Base-by-base conservation (phyloP, 768 basidiomycete species). In the Termitomyces sp. region DNA sequence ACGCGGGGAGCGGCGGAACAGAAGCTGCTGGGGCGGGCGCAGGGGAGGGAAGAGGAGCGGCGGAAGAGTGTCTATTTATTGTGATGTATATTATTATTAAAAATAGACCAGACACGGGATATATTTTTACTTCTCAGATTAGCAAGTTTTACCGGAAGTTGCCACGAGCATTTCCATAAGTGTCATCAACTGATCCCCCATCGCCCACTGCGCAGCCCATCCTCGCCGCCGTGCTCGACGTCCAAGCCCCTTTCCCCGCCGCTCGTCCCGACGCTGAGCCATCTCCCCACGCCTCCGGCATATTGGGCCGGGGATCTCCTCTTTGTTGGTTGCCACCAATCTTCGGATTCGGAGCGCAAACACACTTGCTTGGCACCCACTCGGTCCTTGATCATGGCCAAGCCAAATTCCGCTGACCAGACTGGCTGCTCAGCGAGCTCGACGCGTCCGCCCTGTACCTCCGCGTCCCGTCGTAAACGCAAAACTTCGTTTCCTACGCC, bases 31-130 rank as follows among this genome's bases (percentile, higher is more conserved):
- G 68, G 67, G 44, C 68, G 75, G 62, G 86, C 77, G 24, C 72
- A 70, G 36, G 66, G 68, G 57, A 78, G 83, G 47, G 76, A 82
- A 61, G 85, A 87, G 66, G 86, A 88, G 57, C 73, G 75, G 68
- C 76, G 81, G 53, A 75, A 75, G 70, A 71, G 71, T 61, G 67
- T 73, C 61, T 64, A 60, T 63, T 61, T 64, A 58, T 41, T 67
- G 47, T 61, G 63, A 57, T 42, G 41, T 60, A 16, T 48, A 52
- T 37, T 36, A 37, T 36, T 22, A 36, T 51, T 49, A 13, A n/a
- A n/a, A 39, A 39, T 39, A 39, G 37, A 39, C 6, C 9, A 6
- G 39, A 41, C 37, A 41, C 20, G 18, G 41, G 24, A 58, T 55
- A 52, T 62, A 58, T 58, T 62, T 56, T 59, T 30, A 13, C 0